Conservation (phyloP, 208 protist species). For the Leishmania major region DNA sequence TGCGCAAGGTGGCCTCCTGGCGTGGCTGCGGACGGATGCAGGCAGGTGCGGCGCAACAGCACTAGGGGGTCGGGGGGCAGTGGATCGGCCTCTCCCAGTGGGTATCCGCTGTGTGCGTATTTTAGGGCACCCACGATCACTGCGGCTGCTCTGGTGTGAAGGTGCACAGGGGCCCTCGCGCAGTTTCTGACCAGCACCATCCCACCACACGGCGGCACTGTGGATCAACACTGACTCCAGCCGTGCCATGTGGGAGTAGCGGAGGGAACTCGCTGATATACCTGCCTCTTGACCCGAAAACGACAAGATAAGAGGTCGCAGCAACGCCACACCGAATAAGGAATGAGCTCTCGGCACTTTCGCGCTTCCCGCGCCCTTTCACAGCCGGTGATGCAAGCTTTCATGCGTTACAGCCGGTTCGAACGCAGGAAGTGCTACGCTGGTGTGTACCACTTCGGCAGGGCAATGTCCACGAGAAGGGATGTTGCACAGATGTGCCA, state of each 20-base stretch:
- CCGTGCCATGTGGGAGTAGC: neutral
- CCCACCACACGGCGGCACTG: neutral
- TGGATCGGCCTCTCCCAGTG: neutral
- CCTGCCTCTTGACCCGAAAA: too few species aligned
- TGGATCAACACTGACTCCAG: neutral
- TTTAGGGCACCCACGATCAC: neutral
- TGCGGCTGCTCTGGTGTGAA: neutral
- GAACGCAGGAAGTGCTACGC: neutral
- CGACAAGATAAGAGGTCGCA: too few species aligned
- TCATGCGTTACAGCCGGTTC: neutral
- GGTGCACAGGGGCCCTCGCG: neutral
- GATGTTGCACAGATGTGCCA: neutral
- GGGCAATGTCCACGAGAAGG: neutral
- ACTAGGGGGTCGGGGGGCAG: neutral
- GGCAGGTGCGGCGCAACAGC: neutral
- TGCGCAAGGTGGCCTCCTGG: neutral
- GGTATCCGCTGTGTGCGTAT: neutral
- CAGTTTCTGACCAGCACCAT: neutral
- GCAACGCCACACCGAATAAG: too few species aligned
- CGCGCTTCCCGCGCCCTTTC: neutral
- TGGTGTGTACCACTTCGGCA: neutral
- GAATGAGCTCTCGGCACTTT: neutral
- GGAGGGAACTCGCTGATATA: neutral
- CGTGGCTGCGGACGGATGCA: neutral
- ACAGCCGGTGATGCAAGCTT: neutral